Percentiles rank a stretch among this genome's conserved stretches.
Conservation (phyloP, 2,329 filamentous ascomycete species). For the Zalaria obscura region DNA sequence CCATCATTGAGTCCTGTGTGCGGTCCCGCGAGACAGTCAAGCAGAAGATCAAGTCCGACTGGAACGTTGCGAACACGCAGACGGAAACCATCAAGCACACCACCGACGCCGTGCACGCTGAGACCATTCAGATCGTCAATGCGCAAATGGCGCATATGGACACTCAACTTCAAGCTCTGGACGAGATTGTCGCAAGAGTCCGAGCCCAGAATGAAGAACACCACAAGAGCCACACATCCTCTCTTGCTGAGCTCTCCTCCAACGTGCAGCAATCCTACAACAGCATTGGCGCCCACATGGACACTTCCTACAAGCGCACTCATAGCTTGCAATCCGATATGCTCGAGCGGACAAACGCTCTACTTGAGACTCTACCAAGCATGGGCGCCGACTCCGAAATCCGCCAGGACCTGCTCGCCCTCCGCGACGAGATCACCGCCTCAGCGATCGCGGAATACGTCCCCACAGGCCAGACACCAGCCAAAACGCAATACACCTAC, state of each 20-base stretch:
- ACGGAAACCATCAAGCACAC: slow-evolving; percentile 73
- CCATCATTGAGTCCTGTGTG: slow-evolving; percentile 56
- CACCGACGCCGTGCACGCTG: slow-evolving; percentile 75
- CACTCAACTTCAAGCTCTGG: slow-evolving; percentile 75
- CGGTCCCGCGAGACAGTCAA: slow-evolving; percentile 67
- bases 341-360: slow-evolving; percentile 41
- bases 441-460: slow-evolving; percentile 64
- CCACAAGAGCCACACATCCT: slow-evolving; percentile 53
- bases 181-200: slow-evolving; percentile 78
- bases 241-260: slow-evolving; percentile 49
- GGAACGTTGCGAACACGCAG: slow-evolving; percentile 63
- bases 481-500: slow-evolving; percentile 69
- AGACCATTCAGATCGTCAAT: slow-evolving; percentile 80
- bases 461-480: slow-evolving; percentile 74
- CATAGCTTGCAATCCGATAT: slow-evolving; percentile 56
- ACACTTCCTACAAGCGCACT: slow-evolving; percentile 52
- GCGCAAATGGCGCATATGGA: slow-evolving; percentile 79
- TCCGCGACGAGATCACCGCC: slow-evolving; percentile 54
- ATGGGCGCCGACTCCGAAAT: slow-evolving; percentile 42
- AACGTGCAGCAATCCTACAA: slow-evolving; percentile 61
- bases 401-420: slow-evolving; percentile 53
- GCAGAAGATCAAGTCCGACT: slow-evolving; percentile 71
- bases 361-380: slow-evolving; percentile 48
- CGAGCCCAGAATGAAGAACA: slow-evolving; percentile 67
- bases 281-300: slow-evolving; percentile 56